These are phyloP conservation scores for Chloranthus sessilifolius DNA, from an alignment of 164 flowering plant species.

Conservation along the genomic window DNA sequence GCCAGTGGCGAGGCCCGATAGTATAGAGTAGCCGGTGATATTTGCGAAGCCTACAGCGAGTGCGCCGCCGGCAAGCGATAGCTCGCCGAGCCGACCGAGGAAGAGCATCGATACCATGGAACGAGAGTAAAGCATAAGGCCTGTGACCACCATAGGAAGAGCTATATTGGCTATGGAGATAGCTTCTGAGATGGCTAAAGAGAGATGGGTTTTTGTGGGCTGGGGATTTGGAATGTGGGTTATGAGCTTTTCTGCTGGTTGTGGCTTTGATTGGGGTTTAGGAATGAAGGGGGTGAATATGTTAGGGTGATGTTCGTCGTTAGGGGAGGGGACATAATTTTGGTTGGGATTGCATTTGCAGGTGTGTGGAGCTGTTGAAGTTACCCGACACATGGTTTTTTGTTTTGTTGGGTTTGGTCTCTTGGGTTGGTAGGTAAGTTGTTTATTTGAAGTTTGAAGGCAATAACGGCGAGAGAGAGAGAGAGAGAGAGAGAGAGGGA, in stretches of 20 bases:
- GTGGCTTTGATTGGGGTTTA: constrained; percentile 20
- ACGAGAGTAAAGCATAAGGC: constrained; percentile 61
- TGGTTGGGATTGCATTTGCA: constrained; percentile 15
- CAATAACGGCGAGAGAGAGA: background rate
- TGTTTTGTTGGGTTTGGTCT: no score
- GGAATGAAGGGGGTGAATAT: constrained; percentile 30
- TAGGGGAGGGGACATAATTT: constrained; percentile 9
- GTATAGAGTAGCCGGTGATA: constrained; percentile 79
- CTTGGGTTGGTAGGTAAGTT: no score
- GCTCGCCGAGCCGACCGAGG: constrained; percentile 69
- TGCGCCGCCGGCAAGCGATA: constrained; percentile 63
- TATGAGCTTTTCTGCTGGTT: background rate
- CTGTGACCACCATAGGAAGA: constrained; percentile 62
- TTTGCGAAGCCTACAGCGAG: constrained; percentile 76
- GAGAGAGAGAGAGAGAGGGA: constrained; percentile 8
- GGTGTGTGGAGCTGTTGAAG: constrained; percentile 7
- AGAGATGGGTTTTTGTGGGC: constrained; percentile 26
- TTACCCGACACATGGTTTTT: constrained; percentile 19
- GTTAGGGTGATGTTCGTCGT: constrained; percentile 14
- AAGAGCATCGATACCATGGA: constrained; percentile 80
- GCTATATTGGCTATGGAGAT: constrained; percentile 44
- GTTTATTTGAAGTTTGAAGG: constrained; percentile 1
- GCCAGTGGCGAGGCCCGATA: constrained; percentile 73
- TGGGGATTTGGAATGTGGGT: background rate
- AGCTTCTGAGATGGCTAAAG: constrained; percentile 33